Conservation (phyloP, 345 rosid genomes). For the Conringia planisiliqua region DNA sequence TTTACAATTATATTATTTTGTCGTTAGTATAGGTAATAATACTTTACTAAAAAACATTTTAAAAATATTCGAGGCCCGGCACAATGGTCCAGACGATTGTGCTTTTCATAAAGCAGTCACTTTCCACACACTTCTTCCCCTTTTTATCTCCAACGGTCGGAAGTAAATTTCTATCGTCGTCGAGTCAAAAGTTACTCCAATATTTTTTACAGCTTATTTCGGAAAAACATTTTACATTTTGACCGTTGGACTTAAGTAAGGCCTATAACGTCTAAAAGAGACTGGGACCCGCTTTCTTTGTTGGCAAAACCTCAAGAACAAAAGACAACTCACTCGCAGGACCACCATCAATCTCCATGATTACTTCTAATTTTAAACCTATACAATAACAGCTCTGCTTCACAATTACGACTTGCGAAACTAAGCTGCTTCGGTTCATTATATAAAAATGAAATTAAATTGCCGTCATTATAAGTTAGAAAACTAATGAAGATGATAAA, state of each 20-base stretch:
- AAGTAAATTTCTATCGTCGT: neutral
- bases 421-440: neutral
- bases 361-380: neutral
- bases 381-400: neutral
- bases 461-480: neutral
- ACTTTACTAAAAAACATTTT: neutral
- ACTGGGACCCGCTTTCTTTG: neutral
- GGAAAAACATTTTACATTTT: neutral
- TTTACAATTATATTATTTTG: conserved; percentile 2
- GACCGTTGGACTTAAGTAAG: neutral
- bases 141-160: conserved; percentile 19
- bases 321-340: neutral
- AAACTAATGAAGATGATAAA: neutral
- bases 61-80: neutral
- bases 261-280: neutral
- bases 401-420: neutral
- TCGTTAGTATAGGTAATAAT: conserved; percentile 8
- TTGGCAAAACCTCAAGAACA: neutral
- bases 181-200: neutral
- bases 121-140: neutral
- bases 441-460: neutral
- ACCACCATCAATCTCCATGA: neutral
- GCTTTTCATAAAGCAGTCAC: conserved; percentile 23
- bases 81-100: neutral
- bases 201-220: neutral